Conservation (phyloP, 2,329 filamentous ascomycete species). For the Arachnomyces sp. region DNA sequence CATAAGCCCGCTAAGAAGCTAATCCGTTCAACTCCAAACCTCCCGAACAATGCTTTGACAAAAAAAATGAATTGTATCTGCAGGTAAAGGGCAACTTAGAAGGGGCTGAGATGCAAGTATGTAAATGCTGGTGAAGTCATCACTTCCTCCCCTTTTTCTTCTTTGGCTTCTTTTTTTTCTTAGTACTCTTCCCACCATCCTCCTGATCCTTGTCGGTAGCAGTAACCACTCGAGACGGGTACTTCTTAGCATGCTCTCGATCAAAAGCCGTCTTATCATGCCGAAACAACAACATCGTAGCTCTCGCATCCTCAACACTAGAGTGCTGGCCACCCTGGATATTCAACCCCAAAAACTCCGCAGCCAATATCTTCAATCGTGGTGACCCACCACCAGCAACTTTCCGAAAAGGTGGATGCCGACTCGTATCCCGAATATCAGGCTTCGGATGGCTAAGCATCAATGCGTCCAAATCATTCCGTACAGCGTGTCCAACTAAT, state of each 20-base stretch:
- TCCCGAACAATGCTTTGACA: too few relatives aligned
- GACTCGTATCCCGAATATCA: slow-evolving; percentile 78
- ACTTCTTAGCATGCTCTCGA: slow-evolving; percentile 64
- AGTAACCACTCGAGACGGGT: slow-evolving; percentile 36
- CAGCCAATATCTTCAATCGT: slow-evolving; percentile 50
- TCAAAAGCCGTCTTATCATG: slow-evolving; percentile 80
- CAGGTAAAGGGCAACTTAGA: too few relatives aligned
- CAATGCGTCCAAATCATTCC: slow-evolving; percentile 67
- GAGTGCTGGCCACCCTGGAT: slow-evolving; percentile 55
- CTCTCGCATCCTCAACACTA: slow-evolving; percentile 68
- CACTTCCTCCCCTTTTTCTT: slow-evolving; percentile 37
- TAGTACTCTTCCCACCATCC: slow-evolving; percentile 30
- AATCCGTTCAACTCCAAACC: too few relatives aligned
- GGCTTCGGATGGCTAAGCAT: slow-evolving; percentile 68
- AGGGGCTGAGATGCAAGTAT: slow-evolving; percentile 17
- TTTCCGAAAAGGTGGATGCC: slow-evolving; percentile 64
- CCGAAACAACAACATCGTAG: slow-evolving; percentile 81
- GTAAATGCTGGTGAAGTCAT: neutral
- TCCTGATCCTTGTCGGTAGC: slow-evolving; percentile 14
- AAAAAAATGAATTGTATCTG: too few relatives aligned
- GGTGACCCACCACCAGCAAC: slow-evolving; percentile 39
- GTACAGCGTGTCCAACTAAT: slow-evolving; percentile 74
- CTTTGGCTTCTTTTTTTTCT: slow-evolving; percentile 41
- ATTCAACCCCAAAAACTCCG: slow-evolving; percentile 48
- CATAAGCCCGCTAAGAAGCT: too few relatives aligned